A percentile compares a stretch with the other conserved stretches of the same genome.
Evolutionary conservation across 2,329 filamentous ascomycete species (phyloP).

Genomic region (Cadophora gregata): DNA sequence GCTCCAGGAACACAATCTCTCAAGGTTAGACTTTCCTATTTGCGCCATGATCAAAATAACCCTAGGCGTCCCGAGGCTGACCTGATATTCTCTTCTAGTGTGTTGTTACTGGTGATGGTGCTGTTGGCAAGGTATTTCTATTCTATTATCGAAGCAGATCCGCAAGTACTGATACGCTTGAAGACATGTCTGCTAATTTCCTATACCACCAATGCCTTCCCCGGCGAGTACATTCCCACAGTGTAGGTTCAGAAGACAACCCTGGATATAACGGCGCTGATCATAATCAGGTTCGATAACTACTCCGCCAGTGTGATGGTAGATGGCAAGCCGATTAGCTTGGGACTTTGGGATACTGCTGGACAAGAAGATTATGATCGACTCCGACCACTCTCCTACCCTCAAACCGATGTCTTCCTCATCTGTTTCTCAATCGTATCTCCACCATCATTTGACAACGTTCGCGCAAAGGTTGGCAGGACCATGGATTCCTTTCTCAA

Average conservation of each 20-base stretch:
- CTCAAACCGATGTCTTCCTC: constrained; percentile 96
- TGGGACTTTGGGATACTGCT: constrained; percentile 98
- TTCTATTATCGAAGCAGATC: background rate
- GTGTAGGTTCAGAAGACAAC: constrained; percentile 65
- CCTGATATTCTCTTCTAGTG: constrained; percentile 63
- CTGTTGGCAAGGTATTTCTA: constrained; percentile 87
- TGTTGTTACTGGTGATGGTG: constrained; percentile 98
- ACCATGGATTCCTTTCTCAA: constrained; percentile 11
- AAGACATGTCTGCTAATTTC: constrained; percentile 99
- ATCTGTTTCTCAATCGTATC: constrained; percentile 99
- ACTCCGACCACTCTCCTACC: constrained; percentile 92
- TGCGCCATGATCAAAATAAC: constrained; percentile 23
- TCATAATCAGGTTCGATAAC: constrained; percentile 83
- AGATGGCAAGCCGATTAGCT: constrained; percentile 94
- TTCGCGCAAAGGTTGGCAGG: constrained; percentile 86
- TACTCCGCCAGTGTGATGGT: constrained; percentile 99
- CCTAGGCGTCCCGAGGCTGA: constrained; percentile 33
- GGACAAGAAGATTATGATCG: constrained; percentile 99
- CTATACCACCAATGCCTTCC: constrained; percentile 99
- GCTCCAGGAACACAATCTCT: constrained; percentile 82
- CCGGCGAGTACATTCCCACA: constrained; percentile 99
- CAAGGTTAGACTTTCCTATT: constrained; percentile 66
- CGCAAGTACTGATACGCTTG: constrained; percentile 42
- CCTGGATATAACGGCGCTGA: constrained; percentile 27
- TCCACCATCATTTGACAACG: constrained; percentile 98